Base-by-base conservation (phyloP, 352 stramenopile genomes). In the Phytopythium delawarense region DNA sequence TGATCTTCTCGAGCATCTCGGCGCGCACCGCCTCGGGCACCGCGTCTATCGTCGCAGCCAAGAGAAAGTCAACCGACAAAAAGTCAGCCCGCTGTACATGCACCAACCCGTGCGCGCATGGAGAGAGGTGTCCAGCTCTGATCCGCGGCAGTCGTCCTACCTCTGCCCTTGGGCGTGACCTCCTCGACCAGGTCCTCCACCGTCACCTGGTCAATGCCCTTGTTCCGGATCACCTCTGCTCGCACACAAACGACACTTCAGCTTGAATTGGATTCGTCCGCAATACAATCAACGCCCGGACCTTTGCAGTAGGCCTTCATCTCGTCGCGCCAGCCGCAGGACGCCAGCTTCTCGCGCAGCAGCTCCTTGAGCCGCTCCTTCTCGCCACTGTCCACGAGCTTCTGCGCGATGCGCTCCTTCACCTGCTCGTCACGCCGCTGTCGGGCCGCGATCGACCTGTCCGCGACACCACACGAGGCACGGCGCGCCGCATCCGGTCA, bases 171-270 rank as follows among this genome's bases (percentile, higher is more conserved):
- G 13, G 90, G 93, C 20, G 89, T 97, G 61, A 98, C 96, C 64
- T 98, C 89, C 30, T 94, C 82, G 21, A 98, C 87, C 49, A 98
- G 71, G 64, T 98, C 92, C 63, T 98, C 94, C 42, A 98, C 90
- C 0, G 91, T 98, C 56, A 98, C 96, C 70, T 97, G 89, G 63
- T 98, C 88, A 57, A 98, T 91, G 23, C 92, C 94, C 62, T 98
- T 98, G 65, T 74, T 96, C 54, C 89, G 77, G 63, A 98, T 98
- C 40, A 98, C 82, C 70, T 98, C 93, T 94, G 70, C 72, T 54
- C 40, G 16, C 16, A 34, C 16, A 65, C 37, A 37, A 56, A 28
- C 44, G 15, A 11, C 12, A 8, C 12, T 4, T 59, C 9, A 59
- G 42, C 9, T 18, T 32, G 25, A 21, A 13, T n/a, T 12, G 46